Base-by-base conservation (phyloP, 1,284 basidiomycete species). In the Trametes polyzona region DNA sequence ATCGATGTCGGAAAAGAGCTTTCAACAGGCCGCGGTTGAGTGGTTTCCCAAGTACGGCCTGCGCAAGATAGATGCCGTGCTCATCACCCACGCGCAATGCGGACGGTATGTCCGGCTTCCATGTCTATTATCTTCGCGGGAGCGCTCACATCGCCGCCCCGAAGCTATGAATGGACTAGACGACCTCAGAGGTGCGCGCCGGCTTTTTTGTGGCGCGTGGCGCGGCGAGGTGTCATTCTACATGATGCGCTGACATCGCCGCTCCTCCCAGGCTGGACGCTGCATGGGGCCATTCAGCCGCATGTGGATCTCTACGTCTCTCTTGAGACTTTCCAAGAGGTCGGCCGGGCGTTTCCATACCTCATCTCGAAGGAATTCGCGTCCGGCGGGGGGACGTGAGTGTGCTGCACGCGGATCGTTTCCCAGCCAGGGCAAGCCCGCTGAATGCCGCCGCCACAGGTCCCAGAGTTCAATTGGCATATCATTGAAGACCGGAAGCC, bases 1-100 rank as follows among this genome's bases (percentile, higher is more conserved):
- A 85, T 93, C 67, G 91, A 93, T 72, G 88, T 84, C 54, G 91
- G 90, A 60, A n/a, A 93, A 92, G 76, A 91, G 83, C 62, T 93
- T 92, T 73, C 84, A 86, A 67, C 80, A 86, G 12, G 83, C 87
- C 43, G 89, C 91, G 2, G 60, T 89, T 40, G 88, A 93, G 68
- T 90, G 87, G 86, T 93, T 93, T 72, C 90, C 91, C 10, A 86
- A 84, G 66, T 86, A 88, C 66, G 82, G 83, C 12, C 72, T 93
- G 49, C 78, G 91, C 57, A 77, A 77, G 61, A 92, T 93, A 61
- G 90, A 93, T 68, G 91, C 87, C 30, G 78, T 93, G 11, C 75
- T 93, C 21, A 82, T 93, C 39, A 92, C 90, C 0, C 91, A 93
- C 72, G 83, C 87, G 10, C 89, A n/a, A 91, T 69, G 88, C 89